Base-by-base conservation (phyloP, 2,329 filamentous ascomycete genomes). In the Myriosclerotinia scirpicola region DNA sequence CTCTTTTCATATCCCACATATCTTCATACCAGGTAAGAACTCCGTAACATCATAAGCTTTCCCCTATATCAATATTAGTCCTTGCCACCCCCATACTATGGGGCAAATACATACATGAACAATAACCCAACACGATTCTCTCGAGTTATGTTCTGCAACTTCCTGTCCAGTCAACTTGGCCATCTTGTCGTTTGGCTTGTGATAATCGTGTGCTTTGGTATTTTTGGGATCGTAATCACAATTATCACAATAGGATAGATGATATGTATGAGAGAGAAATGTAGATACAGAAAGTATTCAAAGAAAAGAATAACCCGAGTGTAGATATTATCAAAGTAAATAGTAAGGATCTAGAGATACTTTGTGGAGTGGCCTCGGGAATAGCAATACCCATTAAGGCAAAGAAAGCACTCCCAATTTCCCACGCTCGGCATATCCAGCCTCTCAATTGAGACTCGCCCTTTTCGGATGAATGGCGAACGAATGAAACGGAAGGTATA, bases 1-100 rank as follows among this genome's bases (percentile, higher is more conserved):
- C 40, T 34, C 15, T 53, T 26, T 12, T 46, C 42, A 40, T 26
- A 65, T 65, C 36, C 34, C 46, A 17, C 15, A 40, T 34, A 65
- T 65, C 38, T 34, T 76, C 78, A 64, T 77, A 88, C 88, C 88
- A 64, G 90, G 90, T n/a, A 96, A 79, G 77, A 95, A 95, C 54
- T 93, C 90, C 5, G 92, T 96, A 67, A 96, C 91, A 82, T 96
- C 92, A 80, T 96, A 96, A 67, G 89, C 91, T 79, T 91, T 90
- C 68, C 91, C 86, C 83, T 88, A 70, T n/a, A 15, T 68, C 73
- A 50, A 71, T 34, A 61, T 69, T 38, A 68, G 69, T 48, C 40
- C 64, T 68, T 71, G 64, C 54, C 42, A 34, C 22, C 54, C 60
- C 6, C 17, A 54, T 48, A 22, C 22, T 9, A 56, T n/a, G 15